A percentile compares a stretch with the other conserved stretches of the same genome.
phyloP scores from a whole-genome alignment of 495 filamentous ascomycete species.

The Cenococcum geophilum region DNA sequence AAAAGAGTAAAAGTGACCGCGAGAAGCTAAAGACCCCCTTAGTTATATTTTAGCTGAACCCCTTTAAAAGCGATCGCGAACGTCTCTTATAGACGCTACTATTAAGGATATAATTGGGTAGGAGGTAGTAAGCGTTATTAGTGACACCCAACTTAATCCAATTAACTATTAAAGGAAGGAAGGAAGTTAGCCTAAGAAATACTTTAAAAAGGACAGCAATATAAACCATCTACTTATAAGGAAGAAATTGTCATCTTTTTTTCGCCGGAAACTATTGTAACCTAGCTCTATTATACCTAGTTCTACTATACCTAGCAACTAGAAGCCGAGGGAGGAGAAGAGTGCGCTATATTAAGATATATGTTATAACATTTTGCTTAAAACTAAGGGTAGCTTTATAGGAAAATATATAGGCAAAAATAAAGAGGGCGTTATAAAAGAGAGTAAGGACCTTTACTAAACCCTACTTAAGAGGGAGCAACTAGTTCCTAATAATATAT shows the following conservation, averaged over 20 bases:
- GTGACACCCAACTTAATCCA: slow-evolving; percentile 5
- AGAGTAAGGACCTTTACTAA: slow-evolving; percentile 18
- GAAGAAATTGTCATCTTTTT: slow-evolving; percentile 36
- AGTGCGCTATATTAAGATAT: slow-evolving; percentile 39
- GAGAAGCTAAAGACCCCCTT: slow-evolving; percentile 11
- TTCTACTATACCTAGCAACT: slow-evolving; percentile 40
- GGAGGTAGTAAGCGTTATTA: slow-evolving; percentile 7
- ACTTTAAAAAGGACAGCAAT: slow-evolving; percentile 28
- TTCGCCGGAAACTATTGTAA: slow-evolving; percentile 38
- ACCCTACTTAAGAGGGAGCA: slow-evolving; percentile 20
- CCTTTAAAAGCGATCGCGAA: slow-evolving; percentile 15
- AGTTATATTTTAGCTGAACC: background rate
- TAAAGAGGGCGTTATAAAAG: too few species aligned
- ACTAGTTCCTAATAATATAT: slow-evolving; percentile 14
- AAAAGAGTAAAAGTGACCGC: slow-evolving; percentile 15
- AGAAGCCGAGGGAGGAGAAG: slow-evolving; percentile 39
- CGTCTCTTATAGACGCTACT: slow-evolving; percentile 6
- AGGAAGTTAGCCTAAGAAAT: slow-evolving; percentile 34
- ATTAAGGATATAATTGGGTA: background rate
- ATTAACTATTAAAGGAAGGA: slow-evolving; percentile 32
- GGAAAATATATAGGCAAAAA: too few species aligned
- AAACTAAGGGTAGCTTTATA: background rate
- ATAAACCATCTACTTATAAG: slow-evolving; percentile 32
- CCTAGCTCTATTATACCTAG: slow-evolving; percentile 21
- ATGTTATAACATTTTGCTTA: background rate